Conservation (phyloP, 495 filamentous ascomycete genomes). For the Xylaria castorea region DNA sequence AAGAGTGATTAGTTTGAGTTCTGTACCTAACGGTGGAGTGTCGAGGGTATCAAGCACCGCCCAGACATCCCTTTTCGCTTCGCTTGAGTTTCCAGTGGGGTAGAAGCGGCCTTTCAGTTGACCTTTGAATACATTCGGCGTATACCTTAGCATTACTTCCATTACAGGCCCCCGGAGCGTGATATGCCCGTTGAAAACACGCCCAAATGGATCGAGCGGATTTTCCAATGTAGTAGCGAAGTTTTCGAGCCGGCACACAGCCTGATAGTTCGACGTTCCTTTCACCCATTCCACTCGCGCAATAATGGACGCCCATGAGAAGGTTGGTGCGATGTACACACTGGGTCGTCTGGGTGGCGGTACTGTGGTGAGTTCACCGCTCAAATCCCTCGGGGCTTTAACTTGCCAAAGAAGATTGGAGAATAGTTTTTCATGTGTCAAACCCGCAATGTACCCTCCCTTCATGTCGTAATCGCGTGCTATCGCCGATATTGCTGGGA, state of each 20-base stretch:
- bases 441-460: constrained; percentile 1
- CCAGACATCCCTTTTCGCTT: background rate
- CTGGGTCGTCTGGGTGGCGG: background rate
- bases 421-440: background rate
- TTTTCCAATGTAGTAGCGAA: constrained; percentile 1
- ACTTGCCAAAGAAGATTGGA: background rate
- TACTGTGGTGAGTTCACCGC: background rate
- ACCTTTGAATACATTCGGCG: background rate
- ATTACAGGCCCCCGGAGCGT: background rate
- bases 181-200: background rate
- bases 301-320: constrained; percentile 5
- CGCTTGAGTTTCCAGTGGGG: background rate
- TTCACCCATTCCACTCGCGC: background rate
- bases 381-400: background rate
- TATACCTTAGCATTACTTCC: background rate
- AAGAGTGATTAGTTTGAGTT: background rate
- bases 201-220: background rate
- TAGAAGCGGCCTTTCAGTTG: background rate
- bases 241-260: background rate
- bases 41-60: background rate
- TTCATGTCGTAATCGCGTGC: background rate
- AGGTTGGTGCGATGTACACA: background rate
- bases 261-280: background rate
- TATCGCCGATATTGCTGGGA: constrained; percentile 1
- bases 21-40: background rate